A percentile compares a stretch with the other conserved stretches of the same genome.
phyloP scores from a whole-genome alignment of 345 rosid genomes.

The Salix caprea region DNA sequence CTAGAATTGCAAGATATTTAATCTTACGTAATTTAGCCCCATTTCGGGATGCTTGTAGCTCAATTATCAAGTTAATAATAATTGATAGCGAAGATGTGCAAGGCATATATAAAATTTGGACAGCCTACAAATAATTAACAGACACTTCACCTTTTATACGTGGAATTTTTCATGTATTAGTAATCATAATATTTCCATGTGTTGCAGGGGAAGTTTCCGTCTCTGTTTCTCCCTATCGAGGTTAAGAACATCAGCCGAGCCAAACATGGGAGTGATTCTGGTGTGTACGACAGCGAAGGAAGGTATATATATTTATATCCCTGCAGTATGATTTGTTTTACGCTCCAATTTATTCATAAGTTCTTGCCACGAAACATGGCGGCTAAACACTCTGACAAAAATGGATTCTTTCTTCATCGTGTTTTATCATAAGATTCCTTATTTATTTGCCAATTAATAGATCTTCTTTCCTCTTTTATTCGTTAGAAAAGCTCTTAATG shows the following conservation, averaged over 20 bases:
- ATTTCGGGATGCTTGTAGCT: too few species aligned
- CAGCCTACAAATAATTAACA: background rate
- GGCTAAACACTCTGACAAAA: background rate
- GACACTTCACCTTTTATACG: background rate
- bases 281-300: constrained; percentile 74
- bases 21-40: too few species aligned
- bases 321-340: background rate
- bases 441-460: too few species aligned
- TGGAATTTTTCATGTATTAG: background rate
- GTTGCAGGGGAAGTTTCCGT: constrained; percentile 63
- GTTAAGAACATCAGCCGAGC: constrained; percentile 55
- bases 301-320: constrained; percentile 32
- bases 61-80: too few species aligned
- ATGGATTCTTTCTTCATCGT: too few species aligned
- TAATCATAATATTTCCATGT: background rate
- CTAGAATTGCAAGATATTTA: too few species aligned
- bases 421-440: too few species aligned
- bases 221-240: constrained; percentile 63
- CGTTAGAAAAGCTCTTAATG: too few species aligned
- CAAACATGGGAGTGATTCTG: constrained; percentile 86
- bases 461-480: too few species aligned
- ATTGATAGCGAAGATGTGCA: background rate
- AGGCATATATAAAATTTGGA: background rate
- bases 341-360: background rate
- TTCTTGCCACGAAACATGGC: background rate